Evolutionary conservation across 2,329 filamentous ascomycete species (phyloP), one percentile per base, ranked within the genome.

Genomic region (Calonectria pseudoturangicola): DNA sequence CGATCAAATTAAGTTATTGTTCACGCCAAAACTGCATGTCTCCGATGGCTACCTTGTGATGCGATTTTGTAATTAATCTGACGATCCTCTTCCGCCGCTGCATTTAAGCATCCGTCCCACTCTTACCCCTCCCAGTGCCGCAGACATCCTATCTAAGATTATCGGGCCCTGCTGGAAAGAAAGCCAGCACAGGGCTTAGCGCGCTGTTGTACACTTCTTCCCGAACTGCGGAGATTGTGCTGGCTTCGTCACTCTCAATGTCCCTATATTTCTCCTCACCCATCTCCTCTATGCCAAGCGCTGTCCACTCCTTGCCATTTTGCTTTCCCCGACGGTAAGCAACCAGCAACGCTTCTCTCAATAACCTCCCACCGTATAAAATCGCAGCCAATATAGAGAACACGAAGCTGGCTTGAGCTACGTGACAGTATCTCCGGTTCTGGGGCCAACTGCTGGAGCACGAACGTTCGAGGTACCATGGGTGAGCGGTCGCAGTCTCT

Each of bases 121-220:
- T 45, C 60, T 51, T 43, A 45, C 39, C 51, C 30, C 50, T 33
- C 54, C 36, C 33, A 3, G n/a, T 39, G 33, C 18, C n/a, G 12
- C 10, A 21, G 30, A 6, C 33, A 28, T 60, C 27, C 36, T 60
- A 41, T 41, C 36, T 16, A 36, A 58, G 16, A 39, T 48, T 56
- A 43, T 58, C 36, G 12, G 63, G 30, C 10, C 51, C 56, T 0
- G 74, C 76, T 2, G 81, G 80, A 27, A 83, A 82, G 66, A 83
- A 83, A 13, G 82, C 82, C 36, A 83, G 54, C 27, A 83, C 81
- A 1, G 82, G 82, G 58, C 81, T 83, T 1, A 82, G 48, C 4
- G 76, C 78, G 39, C 75, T 43, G 8, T 63, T 68, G 5, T 75
- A 70, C 28, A 63, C 70, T 8, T 68, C 60, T 0, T 62, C 43